Evolutionary conservation across 1,139 yeast genomes (phyloP), one percentile per base, ranked within the genome.

Genomic region (Scheffersomyces insectosa): DNA sequence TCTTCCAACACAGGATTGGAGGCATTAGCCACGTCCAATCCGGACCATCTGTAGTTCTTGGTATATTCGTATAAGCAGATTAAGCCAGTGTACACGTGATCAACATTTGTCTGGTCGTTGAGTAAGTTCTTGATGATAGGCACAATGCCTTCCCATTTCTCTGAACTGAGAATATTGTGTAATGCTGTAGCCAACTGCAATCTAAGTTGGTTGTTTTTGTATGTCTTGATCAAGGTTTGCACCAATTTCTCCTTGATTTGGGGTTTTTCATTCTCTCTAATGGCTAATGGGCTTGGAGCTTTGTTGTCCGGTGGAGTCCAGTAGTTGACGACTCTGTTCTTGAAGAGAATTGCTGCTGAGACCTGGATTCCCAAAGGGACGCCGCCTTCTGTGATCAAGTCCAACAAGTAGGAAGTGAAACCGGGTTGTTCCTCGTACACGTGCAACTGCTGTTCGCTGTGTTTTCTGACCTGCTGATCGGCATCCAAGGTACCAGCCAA

Each of bases 291-390:
- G 8, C 62, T 46, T 4, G 60, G 54, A 15, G 60, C 46, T 50
- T 60, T 66, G 38, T 72, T 73, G 35, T 72, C 80, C 0, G 71
- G 76, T 10, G 60, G 59, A 28, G 68, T 62, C 91, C 91, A 85
- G 50, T 79, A 75, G 48, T 72, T 68, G 38, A 65, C 68, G 31
- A 85, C 70, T 55, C 86, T 74, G 58, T 84, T 85, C 59, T 85
- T 85, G 66, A 84, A 80, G 56, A 81, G 80, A 40, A 85, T 82
- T 3, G 87, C 83, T 3, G 88, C 82, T 12, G 87, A 77, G 39
- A 80, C 66, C 53, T 84, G 78, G 44, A 79, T 72, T 11, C 81
- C 78, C 13, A 65, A 54, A 35, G 77, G 70, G 13, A 79, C 66
- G 3, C 69, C 60, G 2, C 62, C 60, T 51, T 83, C 86, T 16